Evolutionary conservation across 2,329 filamentous ascomycete genomes (phyloP).

Genomic region (Pseudogymnoascus sp.): DNA sequence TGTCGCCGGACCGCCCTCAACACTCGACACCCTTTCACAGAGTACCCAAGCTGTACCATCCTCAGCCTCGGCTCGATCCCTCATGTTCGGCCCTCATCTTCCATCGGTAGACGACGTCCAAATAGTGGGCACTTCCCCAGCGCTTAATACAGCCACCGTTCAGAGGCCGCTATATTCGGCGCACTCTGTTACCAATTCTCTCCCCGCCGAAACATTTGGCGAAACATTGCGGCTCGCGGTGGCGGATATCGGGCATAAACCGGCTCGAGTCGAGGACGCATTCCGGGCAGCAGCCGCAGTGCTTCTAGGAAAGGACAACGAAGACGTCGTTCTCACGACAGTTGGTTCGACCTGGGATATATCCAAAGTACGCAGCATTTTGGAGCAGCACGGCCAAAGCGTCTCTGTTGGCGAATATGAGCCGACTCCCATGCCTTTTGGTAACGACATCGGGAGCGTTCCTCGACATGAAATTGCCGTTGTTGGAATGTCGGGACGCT

Average conservation of each 20-base stretch:
- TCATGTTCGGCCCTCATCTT: background rate
- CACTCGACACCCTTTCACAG: constrained; percentile 6
- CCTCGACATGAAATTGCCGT: constrained; percentile 23
- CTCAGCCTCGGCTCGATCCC: background rate
- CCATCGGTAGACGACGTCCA: background rate
- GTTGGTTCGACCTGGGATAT: constrained; percentile 30
- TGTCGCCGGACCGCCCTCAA: constrained; percentile 12
- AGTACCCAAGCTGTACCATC: background rate
- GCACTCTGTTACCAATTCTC: background rate
- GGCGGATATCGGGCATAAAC: background rate
- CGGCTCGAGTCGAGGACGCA: background rate
- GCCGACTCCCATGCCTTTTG: background rate
- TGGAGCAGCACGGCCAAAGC: background rate
- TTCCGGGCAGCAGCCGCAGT: background rate
- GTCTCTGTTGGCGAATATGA: background rate
- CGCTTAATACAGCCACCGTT: background rate
- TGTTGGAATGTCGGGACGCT: constrained; percentile 29
- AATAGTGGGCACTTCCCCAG: background rate
- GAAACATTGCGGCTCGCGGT: background rate
- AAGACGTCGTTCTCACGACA: constrained; percentile 36
- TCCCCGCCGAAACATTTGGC: background rate
- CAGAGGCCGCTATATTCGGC: background rate
- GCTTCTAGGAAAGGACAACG: background rate
- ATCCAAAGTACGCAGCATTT: background rate
- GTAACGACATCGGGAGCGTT: background rate